Conservation (phyloP, 2,329 filamentous ascomycete species). For the Cordyceps cateniannulata region DNA sequence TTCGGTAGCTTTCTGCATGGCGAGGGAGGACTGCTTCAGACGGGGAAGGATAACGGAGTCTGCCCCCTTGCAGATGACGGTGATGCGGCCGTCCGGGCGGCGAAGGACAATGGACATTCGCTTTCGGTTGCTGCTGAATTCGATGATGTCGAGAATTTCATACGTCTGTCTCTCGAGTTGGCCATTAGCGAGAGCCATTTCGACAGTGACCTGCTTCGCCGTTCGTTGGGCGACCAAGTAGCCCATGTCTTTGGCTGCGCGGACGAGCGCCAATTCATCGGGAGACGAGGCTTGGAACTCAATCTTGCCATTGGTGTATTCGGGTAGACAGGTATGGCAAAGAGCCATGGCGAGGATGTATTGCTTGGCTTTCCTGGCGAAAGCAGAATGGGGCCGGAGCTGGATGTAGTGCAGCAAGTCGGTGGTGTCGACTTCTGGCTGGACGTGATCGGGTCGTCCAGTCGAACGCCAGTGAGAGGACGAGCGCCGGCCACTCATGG, state of each 20-base stretch:
- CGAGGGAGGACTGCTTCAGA: constrained; percentile 65
- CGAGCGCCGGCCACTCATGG: constrained; percentile 31
- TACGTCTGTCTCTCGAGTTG: constrained; percentile 54
- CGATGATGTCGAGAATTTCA: constrained; percentile 78
- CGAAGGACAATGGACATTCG: constrained; percentile 85
- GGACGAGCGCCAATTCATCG: constrained; percentile 80
- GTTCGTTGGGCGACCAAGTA: constrained; percentile 71
- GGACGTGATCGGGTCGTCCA: constrained; percentile 40
- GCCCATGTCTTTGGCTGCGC: constrained; percentile 78
- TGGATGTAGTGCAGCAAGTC: constrained; percentile 76
- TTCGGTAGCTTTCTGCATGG: constrained; percentile 65
- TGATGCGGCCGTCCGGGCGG: constrained; percentile 77
- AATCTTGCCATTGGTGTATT: constrained; percentile 60
- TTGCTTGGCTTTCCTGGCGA: constrained; percentile 71
- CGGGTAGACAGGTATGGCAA: constrained; percentile 86
- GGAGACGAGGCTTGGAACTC: constrained; percentile 85
- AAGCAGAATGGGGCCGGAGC: constrained; percentile 65
- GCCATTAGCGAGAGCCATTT: constrained; percentile 32
- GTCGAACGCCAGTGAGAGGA: constrained; percentile 46
- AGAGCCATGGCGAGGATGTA: constrained; percentile 80
- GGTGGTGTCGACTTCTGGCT: constrained; percentile 56
- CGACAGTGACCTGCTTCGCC: constrained; percentile 57
- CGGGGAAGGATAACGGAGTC: constrained; percentile 77
- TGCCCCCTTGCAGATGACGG: constrained; percentile 83
- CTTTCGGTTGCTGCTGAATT: constrained; percentile 85